Conservation (phyloP, 1,284 basidiomycete species). For the Ceratobasidium papillatum region DNA sequence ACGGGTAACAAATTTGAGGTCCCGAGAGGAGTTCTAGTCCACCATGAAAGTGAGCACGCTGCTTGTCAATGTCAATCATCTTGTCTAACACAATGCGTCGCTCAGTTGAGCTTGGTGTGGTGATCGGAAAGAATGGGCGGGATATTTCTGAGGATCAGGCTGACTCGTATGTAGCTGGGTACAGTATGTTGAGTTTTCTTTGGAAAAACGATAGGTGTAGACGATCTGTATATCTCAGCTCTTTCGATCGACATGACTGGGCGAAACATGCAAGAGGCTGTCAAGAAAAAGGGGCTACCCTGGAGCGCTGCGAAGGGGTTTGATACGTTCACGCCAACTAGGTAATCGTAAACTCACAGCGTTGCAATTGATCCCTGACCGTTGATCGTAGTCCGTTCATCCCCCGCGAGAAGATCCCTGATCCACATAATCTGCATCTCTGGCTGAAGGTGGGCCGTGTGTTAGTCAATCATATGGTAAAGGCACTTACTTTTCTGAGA, state of each 20-base stretch:
- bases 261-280: conserved; percentile 92
- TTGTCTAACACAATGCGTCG: neutral
- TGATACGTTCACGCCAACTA: conserved; percentile 87
- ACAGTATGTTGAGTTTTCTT: conserved; percentile 64
- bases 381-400: conserved; percentile 71
- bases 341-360: conserved; percentile 48
- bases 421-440: conserved; percentile 79
- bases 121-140: conserved; percentile 87
- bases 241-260: conserved; percentile 96
- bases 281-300: conserved; percentile 91
- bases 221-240: conserved; percentile 72
- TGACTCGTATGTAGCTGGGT: conserved; percentile 85
- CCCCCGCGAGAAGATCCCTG: conserved; percentile 72
- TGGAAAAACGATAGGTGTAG: neutral
- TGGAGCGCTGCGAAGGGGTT: conserved; percentile 95
- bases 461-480: neutral
- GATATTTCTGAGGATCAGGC: conserved; percentile 81
- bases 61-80: neutral
- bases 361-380: conserved; percentile 4
- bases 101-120: conserved; percentile 94
- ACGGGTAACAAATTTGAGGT: conserved; percentile 85
- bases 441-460: conserved; percentile 68
- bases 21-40: conserved; percentile 82
- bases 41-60: conserved; percentile 81
- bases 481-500: neutral